Base-by-base conservation (phyloP, 1,284 basidiomycete genomes). In the Prillingera fragicola region DNA sequence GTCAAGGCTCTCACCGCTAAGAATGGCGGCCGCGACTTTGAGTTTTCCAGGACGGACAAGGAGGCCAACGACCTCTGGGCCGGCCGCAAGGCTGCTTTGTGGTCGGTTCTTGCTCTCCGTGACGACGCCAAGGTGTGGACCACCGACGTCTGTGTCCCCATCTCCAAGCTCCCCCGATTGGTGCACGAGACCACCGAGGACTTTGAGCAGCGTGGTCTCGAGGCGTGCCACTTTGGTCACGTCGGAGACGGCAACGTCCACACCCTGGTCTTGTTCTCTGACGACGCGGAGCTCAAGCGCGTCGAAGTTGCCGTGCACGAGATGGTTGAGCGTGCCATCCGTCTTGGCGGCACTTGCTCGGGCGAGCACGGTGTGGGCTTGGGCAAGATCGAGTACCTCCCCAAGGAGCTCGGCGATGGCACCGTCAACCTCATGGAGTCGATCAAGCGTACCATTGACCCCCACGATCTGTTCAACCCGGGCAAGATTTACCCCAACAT, bases 131-230 rank as follows among this genome's bases (percentile, higher is more conserved):
- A 74, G 45, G 83, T 80, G 2, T 88, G 85, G 83, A 76, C 80
- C 15, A 92, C 89, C 14, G 89, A 92, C 70, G 85, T 88, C 33
- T 88, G 86, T 55, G 87, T 91, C 0, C 88, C 88, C 0, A 80
- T 90, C 9, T 87, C 84, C 0, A 80, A 77, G 33, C 75, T 92
- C 9, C 86, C 88, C 0, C 73, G 80, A 33, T 74, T 91, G 6
- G 82, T 91, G 8, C 75, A 79, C 38, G 80, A 84, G 59, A 87
- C 85, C 8, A 82, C 85, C 65, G 73, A 81, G 56, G 87, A 91
- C 62, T 71, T 90, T 25, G 72, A 74, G 17, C 60, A 72, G 24
- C 63, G 77, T 7, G 83, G 81, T 0, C 65, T 90, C 18, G 67
- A 77, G 3, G 81, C 81, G 2, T 70, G 66, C 45, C 65, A 71